Conservation (phyloP, 805 yeast genomes). For the Yarrowia sp. region DNA sequence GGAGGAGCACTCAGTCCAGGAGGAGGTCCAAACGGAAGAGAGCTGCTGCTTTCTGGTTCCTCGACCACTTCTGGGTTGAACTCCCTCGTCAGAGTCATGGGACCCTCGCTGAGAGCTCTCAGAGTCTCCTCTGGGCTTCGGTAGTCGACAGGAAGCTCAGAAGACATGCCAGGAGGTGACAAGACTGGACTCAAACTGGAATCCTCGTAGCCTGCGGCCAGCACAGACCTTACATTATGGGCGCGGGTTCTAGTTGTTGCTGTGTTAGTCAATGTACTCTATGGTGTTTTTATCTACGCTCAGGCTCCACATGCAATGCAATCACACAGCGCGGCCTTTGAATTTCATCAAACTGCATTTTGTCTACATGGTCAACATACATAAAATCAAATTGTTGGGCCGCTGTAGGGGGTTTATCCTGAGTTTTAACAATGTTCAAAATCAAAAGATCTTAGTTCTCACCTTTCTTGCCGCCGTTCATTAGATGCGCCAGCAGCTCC, state of each 20-base stretch:
- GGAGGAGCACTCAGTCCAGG: constrained; percentile 6
- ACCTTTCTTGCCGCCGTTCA: constrained; percentile 40
- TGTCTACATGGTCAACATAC: constrained; percentile 40
- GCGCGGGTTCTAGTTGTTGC: background rate
- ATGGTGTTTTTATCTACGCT: constrained; percentile 11
- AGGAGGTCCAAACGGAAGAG: background rate
- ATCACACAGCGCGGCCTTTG: constrained; percentile 23
- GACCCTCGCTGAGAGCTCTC: constrained; percentile 9
- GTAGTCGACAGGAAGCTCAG: background rate
- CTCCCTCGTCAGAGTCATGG: constrained; percentile 8
- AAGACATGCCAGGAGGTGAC: background rate
- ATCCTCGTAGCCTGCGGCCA: constrained; percentile 31
- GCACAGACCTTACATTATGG: constrained; percentile 20
- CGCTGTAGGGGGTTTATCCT: constrained; percentile 32
- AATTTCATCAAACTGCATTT: constrained; percentile 36
- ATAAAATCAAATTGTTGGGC: constrained; percentile 40
- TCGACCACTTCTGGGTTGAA: background rate
- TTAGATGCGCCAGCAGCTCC: constrained; percentile 39
- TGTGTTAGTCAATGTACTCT: constrained; percentile 15
- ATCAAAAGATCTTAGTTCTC: constrained; percentile 28
- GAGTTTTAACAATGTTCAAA: constrained; percentile 37
- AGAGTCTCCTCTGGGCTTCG: constrained; percentile 16
- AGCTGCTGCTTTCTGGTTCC: no score
- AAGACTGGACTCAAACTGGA: background rate
- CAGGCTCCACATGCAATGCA: constrained; percentile 26